Conservation (phyloP, 2,329 filamentous ascomycete genomes). For the Cordyceps farinosa region DNA sequence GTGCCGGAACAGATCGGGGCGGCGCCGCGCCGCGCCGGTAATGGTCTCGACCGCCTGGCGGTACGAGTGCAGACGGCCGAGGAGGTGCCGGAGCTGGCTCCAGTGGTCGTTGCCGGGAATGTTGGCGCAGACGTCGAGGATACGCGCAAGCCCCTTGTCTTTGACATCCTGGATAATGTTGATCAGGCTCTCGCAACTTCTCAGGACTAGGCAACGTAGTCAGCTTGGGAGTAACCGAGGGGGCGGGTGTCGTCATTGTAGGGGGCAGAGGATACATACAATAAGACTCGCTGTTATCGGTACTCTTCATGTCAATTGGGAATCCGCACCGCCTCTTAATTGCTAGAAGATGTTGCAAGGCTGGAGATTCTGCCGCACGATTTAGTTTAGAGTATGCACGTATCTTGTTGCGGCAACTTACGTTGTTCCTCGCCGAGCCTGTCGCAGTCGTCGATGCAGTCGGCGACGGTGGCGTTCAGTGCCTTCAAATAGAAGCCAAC, state of each 20-base stretch:
- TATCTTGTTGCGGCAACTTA: neutral
- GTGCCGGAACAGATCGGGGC: constrained; percentile 23
- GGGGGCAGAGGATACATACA: neutral
- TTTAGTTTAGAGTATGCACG: neutral
- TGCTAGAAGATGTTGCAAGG: neutral
- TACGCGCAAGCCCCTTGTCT: neutral
- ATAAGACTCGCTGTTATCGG: neutral
- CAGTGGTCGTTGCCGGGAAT: constrained; percentile 17
- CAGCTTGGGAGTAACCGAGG: neutral
- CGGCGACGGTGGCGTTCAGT: neutral
- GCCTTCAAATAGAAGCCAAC: neutral
- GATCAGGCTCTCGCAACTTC: neutral
- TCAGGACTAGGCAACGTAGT: neutral
- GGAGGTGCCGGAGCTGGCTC: constrained; percentile 24
- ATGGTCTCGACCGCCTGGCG: constrained; percentile 22
- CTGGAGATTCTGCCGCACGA: neutral
- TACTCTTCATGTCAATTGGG: neutral
- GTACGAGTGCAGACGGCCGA: constrained; percentile 27
- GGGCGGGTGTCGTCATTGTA: no score
- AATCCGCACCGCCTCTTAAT: neutral
- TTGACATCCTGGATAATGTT: neutral
- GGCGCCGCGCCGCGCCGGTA: constrained; percentile 15
- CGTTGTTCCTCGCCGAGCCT: neutral
- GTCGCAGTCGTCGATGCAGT: neutral
- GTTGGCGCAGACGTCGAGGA: constrained; percentile 8